A percentile compares a stretch with the other conserved stretches of the same genome.
Evolutionary conservation across 805 yeast genomes (phyloP).

Genomic region (Saccharomycopsis olivae): DNA sequence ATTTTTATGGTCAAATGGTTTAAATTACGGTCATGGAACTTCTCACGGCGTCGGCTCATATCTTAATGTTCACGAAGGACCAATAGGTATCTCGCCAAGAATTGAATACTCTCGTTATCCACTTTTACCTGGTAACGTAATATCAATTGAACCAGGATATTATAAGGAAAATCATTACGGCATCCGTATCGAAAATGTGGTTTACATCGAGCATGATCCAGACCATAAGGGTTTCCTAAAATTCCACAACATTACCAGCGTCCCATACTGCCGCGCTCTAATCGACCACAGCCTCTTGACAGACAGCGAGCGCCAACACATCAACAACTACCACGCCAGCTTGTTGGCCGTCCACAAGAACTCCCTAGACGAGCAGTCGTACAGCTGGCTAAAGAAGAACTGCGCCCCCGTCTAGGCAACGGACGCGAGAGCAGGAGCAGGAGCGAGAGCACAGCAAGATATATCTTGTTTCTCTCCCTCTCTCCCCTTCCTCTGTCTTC

Average conservation of each 20-base stretch:
- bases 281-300: constrained; percentile 52
- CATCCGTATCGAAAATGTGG: constrained; percentile 77
- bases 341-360: constrained; percentile 44
- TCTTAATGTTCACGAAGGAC: constrained; percentile 91
- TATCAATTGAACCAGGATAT: constrained; percentile 92
- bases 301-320: constrained; percentile 51
- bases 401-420: constrained; percentile 29
- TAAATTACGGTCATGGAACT: constrained; percentile 88
- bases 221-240: constrained; percentile 48
- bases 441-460: no score
- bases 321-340: constrained; percentile 53
- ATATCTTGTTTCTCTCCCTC: no score
- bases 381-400: constrained; percentile 64
- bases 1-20: constrained; percentile 69
- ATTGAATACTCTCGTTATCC: constrained; percentile 40
- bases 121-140: constrained; percentile 54
- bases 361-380: constrained; percentile 47
- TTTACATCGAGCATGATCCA: constrained; percentile 44
- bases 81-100: constrained; percentile 62
- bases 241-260: constrained; percentile 76
- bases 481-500: no score
- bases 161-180: constrained; percentile 89
- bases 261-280: constrained; percentile 73
- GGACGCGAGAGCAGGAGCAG: no score
- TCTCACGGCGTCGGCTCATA: constrained; percentile 96